Evolutionary conservation across 441 rosid genomes (phyloP), one percentile per base, ranked within the genome.

Genomic region (Jatropha multifida): DNA sequence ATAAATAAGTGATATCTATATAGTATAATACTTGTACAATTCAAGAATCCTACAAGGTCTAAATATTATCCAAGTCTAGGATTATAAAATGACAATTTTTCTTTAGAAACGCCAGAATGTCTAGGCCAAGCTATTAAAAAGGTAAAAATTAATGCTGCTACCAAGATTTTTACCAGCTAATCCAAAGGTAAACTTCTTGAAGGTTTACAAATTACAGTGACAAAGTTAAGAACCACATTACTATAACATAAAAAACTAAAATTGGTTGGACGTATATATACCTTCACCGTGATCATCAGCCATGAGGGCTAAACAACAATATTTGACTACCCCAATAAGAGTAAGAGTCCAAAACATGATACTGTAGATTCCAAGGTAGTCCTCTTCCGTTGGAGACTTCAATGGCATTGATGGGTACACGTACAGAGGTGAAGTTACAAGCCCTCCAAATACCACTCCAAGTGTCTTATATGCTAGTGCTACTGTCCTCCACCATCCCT

Each of bases 241-340:
- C 2, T 20, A 4, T 32, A n/a, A 59, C 0, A 64, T 52, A 64
- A 63, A 38, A 32, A 40, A 56, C 32, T 32, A 32, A 32, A 32
- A 32, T 32, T 32, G 32, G 32, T 32, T 32, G 14, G n/a, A 41
- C 6, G 7, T n/a, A 17, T 23, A 10, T 23, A 61, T 70, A 86
- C 92, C 92, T 90, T 90, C 94, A 10, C 92, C 94, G 11, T 87
- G 89, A 82, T 89, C 94, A 79, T 89, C 91, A 52, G 91, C 94
- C 42, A 74, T 84, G 71, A 90, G 85, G 51, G 90, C 92, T 75
- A 90, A 77, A 69, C 49, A 51, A 3, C 85, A 71, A 65, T 90
- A 90, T 77, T 89, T 88, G 61, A 88, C 84, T 42, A 83, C 85
- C 20, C 94, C 92, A 78, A 86, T 83, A 65, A 90, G 94, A 59